These are phyloP conservation scores for Xylaria sp. DNA, from an alignment of 495 filamentous ascomycete genomes.

Conservation along the genomic window DNA sequence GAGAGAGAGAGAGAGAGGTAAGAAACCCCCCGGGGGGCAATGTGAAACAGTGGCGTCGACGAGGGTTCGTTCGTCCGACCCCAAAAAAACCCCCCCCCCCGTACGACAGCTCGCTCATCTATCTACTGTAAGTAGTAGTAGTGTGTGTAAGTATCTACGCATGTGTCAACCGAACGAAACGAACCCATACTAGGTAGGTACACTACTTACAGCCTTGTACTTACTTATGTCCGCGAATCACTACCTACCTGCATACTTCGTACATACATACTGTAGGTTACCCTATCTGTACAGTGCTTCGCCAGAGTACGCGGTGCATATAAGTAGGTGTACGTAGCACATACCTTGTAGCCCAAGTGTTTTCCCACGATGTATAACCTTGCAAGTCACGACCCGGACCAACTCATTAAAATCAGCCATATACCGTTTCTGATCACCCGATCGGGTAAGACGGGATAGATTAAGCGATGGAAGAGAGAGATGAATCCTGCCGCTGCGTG, in stretches of 20 bases:
- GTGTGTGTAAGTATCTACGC: too few relatives aligned
- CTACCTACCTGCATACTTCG: too few relatives aligned
- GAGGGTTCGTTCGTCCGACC: slow-evolving; percentile 8
- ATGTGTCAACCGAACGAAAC: not conserved
- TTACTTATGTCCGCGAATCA: too few relatives aligned
- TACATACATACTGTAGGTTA: not conserved
- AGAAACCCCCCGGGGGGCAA: not conserved
- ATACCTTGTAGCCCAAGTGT: not conserved
- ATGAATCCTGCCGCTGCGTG: slow-evolving; percentile 7
- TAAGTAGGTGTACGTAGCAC: too few relatives aligned
- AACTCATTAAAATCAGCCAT: not conserved
- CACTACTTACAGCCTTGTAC: too few relatives aligned
- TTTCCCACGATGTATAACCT: not conserved
- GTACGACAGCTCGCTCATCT: too few relatives aligned
- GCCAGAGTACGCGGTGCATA: too few relatives aligned
- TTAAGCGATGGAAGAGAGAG: slow-evolving; percentile 5
- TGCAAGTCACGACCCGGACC: not conserved
- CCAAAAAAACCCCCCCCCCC: too few relatives aligned
- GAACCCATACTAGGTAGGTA: too few relatives aligned
- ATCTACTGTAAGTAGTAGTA: too few relatives aligned
- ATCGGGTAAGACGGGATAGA: slow-evolving; percentile 2
- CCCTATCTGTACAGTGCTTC: too few relatives aligned
- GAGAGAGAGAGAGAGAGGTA: too few relatives aligned
- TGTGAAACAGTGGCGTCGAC: slow-evolving; percentile 20
- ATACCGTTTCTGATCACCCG: not conserved